phyloP scores from a whole-genome alignment of 2,329 filamentous ascomycete species.

The Calonectria leucothoes region DNA sequence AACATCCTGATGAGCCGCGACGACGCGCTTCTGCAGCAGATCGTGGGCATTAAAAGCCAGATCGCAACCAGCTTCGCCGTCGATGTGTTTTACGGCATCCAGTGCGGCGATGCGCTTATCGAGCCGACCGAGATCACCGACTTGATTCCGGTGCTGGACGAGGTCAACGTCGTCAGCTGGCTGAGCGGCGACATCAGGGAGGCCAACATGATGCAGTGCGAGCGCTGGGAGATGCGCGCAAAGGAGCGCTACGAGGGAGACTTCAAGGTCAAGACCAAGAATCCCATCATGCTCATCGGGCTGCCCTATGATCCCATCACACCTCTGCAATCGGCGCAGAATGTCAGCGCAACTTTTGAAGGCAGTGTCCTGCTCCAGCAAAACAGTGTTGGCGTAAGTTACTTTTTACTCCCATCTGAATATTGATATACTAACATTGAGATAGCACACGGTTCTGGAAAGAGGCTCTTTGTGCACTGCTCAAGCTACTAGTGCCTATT shows the following conservation, averaged over 20 bases:
- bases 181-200: neutral
- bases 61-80: neutral
- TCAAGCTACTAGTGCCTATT: neutral
- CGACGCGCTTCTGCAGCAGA: neutral
- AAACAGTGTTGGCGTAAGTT: neutral
- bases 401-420: too few relatives aligned
- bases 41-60: neutral
- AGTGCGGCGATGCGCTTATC: neutral
- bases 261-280: neutral
- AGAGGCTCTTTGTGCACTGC: neutral
- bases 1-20: neutral
- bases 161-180: neutral
- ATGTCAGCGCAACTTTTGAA: neutral
- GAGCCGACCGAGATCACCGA: neutral
- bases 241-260: constrained; percentile 3
- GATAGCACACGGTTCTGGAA: neutral
- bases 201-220: neutral
- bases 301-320: neutral
- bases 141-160: neutral
- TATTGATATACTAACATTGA: neutral
- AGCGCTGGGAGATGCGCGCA: neutral
- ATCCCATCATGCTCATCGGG: constrained; percentile 4
- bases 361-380: neutral
- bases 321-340: neutral
- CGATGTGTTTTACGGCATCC: neutral